Evolutionary conservation across 345 rosid species (phyloP), one percentile per base, ranked within the genome.

Genomic region (Pistacia integerrima): DNA sequence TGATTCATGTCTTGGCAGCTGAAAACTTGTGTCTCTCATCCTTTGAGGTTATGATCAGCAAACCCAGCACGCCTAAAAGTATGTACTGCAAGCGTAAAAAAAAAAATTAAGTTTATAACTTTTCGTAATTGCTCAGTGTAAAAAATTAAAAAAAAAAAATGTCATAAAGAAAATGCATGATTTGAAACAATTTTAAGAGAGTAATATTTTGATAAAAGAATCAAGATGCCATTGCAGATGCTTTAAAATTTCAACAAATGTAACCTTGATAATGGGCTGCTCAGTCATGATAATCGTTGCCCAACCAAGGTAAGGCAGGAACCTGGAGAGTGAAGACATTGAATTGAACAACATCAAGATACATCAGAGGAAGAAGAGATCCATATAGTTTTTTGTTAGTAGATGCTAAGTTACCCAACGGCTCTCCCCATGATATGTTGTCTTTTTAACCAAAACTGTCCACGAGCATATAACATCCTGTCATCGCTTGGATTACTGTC

Each of bases 291-390:
- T 76, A 76, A 92, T 93, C 54, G 95, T 92, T 51, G 86, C 84
- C 92, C 92, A 92, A 36, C 98, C 98, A 73, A 86, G 85, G 60
- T 93, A 88, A 52, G 95, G 97, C 87, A 93, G 84, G 85, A 89
- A 84, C 83, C 97, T 93, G 87, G 64, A 68, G 67, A 78, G 46
- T 52, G 11, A 55, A 36, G 20, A 64, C 30, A 64, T 64, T 56
- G 8, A 41, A 41, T 56, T 36, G 35, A 41, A 41, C 44, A 2
- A 46, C 3, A 48, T 13, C 30, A 73, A 33, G 58, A 73, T 48
- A 20, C 35, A 18, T 14, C 18, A 17, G n/a, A 22, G 0, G 5
- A 3, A 48, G 56, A 17, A 58, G 64, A 28, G 44, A 64, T 7
- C 51, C 44, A 64, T 41, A 2, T 25, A 25, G 25, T 25, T 25